Conservation (phyloP, 176 grass and related monocot species). For the Poa annua region DNA sequence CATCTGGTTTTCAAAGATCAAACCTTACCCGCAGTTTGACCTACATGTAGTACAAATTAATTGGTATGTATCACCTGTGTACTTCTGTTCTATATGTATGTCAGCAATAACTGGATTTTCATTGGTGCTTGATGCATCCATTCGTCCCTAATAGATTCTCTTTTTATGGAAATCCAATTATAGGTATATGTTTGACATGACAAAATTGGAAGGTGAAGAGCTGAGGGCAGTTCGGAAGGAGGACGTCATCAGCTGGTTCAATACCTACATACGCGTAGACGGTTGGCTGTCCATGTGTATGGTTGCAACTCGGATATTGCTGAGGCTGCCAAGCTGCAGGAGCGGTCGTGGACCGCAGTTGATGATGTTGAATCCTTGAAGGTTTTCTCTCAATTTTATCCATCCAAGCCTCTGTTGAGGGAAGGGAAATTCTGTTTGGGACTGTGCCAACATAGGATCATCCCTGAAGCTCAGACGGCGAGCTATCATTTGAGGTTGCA, state of each 20-base stretch:
- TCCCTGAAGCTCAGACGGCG: constrained; percentile 45
- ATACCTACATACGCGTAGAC: constrained; percentile 78
- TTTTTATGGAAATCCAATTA: constrained; percentile 18
- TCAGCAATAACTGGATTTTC: not conserved
- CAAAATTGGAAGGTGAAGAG: constrained; percentile 89
- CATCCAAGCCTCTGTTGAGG: constrained; percentile 66
- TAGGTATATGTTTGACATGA: constrained; percentile 87
- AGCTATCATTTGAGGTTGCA: constrained; percentile 44
- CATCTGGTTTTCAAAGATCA: constrained; percentile 3
- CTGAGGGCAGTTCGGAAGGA: constrained; percentile 77
- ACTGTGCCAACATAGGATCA: constrained; percentile 40
- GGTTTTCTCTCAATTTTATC: constrained; percentile 73
- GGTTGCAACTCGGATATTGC: constrained; percentile 70
- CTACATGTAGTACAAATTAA: constrained; percentile 6
- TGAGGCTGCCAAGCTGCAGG: constrained; percentile 61
- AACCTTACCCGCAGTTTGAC: not conserved
- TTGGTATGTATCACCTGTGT: not conserved
- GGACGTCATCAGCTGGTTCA: constrained; percentile 78
- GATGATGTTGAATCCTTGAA: constrained; percentile 74
- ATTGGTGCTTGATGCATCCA: not conserved
- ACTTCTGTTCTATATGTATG: not conserved
- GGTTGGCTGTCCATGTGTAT: constrained; percentile 74
- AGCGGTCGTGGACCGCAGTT: constrained; percentile 66
- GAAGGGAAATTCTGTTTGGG: constrained; percentile 48
- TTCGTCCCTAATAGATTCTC: not conserved